Evolutionary conservation across 2,329 filamentous ascomycete genomes (phyloP).

Genomic region (Hyphodiscus sp.): DNA sequence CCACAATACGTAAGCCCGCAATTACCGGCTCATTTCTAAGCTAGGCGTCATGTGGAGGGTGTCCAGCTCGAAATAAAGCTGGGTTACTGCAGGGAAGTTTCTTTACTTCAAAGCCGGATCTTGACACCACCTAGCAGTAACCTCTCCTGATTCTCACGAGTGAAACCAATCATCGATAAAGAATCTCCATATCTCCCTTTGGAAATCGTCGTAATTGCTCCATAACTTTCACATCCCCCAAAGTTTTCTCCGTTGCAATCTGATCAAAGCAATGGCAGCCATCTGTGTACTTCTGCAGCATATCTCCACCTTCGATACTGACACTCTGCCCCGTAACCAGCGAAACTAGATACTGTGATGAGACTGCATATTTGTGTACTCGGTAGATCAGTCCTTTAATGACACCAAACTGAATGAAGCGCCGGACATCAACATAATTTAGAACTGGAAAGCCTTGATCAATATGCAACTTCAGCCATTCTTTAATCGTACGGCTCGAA

Average conservation of each 20-base stretch:
- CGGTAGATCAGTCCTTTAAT: conserved; percentile 94
- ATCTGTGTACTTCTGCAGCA: conserved; percentile 61
- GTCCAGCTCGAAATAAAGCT: background rate
- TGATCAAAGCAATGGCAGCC: conserved; percentile 74
- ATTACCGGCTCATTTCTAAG: background rate
- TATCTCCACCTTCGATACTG: conserved; percentile 34
- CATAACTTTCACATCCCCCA: conserved; percentile 65
- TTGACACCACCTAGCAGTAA: background rate
- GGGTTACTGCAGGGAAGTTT: too few relatives aligned
- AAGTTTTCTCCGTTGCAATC: conserved; percentile 69
- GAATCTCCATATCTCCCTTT: conserved; percentile 31
- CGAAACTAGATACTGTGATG: conserved; percentile 52
- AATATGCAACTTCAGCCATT: conserved; percentile 76
- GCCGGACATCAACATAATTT: conserved; percentile 74
- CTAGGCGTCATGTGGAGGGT: background rate
- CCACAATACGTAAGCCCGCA: background rate
- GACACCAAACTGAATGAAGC: conserved; percentile 90
- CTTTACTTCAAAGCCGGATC: too few relatives aligned
- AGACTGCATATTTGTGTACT: conserved; percentile 83
- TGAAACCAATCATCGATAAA: conserved; percentile 28
- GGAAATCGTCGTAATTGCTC: conserved; percentile 56
- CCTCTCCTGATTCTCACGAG: background rate
- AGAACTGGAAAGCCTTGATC: conserved; percentile 60
- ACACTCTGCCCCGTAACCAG: conserved; percentile 15
- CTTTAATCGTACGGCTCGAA: conserved; percentile 75